Percentiles rank a stretch among this genome's conserved stretches.
Evolutionary conservation across 1,284 basidiomycete genomes (phyloP).

Genomic region (Rhizoctonia solani): DNA sequence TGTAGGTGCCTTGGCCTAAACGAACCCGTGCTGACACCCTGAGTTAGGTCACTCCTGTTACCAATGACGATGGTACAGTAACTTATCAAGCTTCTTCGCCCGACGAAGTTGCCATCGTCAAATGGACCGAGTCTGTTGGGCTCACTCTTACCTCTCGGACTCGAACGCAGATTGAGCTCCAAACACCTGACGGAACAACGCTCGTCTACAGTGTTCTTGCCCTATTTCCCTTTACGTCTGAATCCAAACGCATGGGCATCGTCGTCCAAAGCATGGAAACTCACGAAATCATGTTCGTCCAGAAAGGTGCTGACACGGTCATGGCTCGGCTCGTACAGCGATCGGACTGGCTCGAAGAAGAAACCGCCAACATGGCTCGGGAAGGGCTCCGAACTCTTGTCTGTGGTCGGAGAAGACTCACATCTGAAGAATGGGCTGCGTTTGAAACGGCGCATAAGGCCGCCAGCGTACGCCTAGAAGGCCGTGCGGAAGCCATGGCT

Average conservation of each 20-base stretch:
- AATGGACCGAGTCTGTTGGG: slow-evolving; percentile 95
- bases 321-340: slow-evolving; percentile 94
- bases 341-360: slow-evolving; percentile 99
- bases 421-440: slow-evolving; percentile 66
- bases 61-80: slow-evolving; percentile 88
- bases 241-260: slow-evolving; percentile 99
- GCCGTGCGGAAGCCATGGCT: slow-evolving; percentile 80
- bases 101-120: slow-evolving; percentile 99
- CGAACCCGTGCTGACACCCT: background rate
- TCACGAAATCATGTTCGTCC: slow-evolving; percentile 85
- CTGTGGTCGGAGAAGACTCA: slow-evolving; percentile 81
- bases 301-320: slow-evolving; percentile 98
- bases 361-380: slow-evolving; percentile 97
- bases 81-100: slow-evolving; percentile 99
- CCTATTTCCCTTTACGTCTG: slow-evolving; percentile 97
- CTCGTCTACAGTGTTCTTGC: slow-evolving; percentile 86
- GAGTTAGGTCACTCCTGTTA: slow-evolving; percentile 87
- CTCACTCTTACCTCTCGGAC: slow-evolving; percentile 86
- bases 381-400: slow-evolving; percentile 96
- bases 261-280: slow-evolving; percentile 79
- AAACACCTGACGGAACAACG: slow-evolving; percentile 63
- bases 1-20: slow-evolving; percentile 53
- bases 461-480: slow-evolving; percentile 78
- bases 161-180: slow-evolving; percentile 82
- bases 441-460: slow-evolving; percentile 79